These are phyloP conservation scores for Auricularia heimuer DNA, from an alignment of 768 basidiomycete species.

Conservation along the genomic window DNA sequence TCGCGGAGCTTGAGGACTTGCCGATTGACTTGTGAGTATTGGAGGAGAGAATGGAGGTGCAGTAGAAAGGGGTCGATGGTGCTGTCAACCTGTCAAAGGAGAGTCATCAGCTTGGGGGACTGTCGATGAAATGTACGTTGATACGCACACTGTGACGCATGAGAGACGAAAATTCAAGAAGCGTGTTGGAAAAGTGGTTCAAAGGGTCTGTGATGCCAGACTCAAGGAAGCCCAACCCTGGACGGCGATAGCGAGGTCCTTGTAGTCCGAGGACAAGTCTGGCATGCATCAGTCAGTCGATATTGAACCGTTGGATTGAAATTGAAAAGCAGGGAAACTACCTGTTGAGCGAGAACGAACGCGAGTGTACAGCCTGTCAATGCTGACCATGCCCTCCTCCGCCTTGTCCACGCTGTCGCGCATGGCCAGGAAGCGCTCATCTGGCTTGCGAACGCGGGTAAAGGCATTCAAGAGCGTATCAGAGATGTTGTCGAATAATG, in stretches of 20 bases:
- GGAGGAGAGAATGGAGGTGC: constrained; percentile 83
- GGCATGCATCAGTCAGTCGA: constrained; percentile 19
- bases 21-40: constrained; percentile 89
- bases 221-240: constrained; percentile 95
- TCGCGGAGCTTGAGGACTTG: constrained; percentile 92
- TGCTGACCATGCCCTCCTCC: constrained; percentile 78
- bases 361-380: constrained; percentile 75
- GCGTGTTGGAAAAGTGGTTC: constrained; percentile 92
- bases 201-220: constrained; percentile 97
- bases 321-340: constrained; percentile 24
- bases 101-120: neutral
- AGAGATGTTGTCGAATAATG: constrained; percentile 88
- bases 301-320: constrained; percentile 17
- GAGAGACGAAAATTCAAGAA: constrained; percentile 89
- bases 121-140: neutral
- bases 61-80: constrained; percentile 85
- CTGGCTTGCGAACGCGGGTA: constrained; percentile 89
- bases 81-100: constrained; percentile 58
- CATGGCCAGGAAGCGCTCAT: constrained; percentile 90
- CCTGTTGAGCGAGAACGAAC: constrained; percentile 77
- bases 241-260: constrained; percentile 90
- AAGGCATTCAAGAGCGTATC: constrained; percentile 97
- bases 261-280: constrained; percentile 97
- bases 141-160: constrained; percentile 66
- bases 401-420: constrained; percentile 89